These are phyloP conservation scores for Ulvella scutata DNA, from an alignment of 139 green algal species.

Conservation along the genomic window DNA sequence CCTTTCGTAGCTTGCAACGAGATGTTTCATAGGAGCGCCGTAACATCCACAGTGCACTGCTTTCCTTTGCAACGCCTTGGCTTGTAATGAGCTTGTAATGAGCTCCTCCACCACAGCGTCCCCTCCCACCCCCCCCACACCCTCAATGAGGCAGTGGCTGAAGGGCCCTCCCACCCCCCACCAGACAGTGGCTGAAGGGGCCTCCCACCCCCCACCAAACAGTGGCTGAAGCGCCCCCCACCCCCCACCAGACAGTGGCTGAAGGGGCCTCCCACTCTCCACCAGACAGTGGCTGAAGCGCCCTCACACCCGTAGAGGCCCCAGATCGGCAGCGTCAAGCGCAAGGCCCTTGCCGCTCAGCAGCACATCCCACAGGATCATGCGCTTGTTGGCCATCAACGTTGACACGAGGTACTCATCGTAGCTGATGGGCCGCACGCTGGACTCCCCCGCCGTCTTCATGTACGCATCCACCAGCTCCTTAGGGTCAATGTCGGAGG, in stretches of 20 bases:
- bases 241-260: not conserved
- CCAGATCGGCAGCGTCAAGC: not conserved
- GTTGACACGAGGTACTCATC: constrained; percentile 2
- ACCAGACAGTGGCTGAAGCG: not conserved
- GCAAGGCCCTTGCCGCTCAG: not conserved
- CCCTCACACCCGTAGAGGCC: not conserved
- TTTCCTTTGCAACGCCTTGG: too few relatives aligned
- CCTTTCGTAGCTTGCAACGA: too few relatives aligned
- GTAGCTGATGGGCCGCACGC: not conserved
- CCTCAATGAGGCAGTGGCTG: not conserved
- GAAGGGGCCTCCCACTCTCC: not conserved
- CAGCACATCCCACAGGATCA: constrained; percentile 3
- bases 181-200: not conserved
- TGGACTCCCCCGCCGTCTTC: not conserved
- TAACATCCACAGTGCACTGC: too few relatives aligned
- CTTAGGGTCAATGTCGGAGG: not conserved
- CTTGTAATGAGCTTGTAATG: too few relatives aligned
- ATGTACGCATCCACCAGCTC: not conserved
- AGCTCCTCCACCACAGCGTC: not conserved
- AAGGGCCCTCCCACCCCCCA: not conserved
- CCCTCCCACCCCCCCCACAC: not conserved
- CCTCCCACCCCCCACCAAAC: not conserved
- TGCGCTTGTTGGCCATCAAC: not conserved
- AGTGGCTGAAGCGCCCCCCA: not conserved
- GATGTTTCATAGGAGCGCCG: too few relatives aligned